A percentile compares a stretch with the other conserved stretches of the same genome.
Evolutionary conservation across 345 rosid genomes (phyloP).

Genomic region (Hevea brasiliensis): DNA sequence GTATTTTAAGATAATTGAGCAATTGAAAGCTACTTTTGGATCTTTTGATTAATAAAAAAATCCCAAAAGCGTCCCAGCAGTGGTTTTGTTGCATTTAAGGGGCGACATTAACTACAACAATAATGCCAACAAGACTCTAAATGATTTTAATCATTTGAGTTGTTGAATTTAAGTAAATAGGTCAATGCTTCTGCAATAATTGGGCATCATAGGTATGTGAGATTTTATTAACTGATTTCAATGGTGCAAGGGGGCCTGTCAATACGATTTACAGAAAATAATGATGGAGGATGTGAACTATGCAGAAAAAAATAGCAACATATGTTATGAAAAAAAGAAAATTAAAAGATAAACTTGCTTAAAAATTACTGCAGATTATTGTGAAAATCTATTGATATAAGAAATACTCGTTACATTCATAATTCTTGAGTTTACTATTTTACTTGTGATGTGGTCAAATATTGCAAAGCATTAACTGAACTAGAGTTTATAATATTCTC

Average conservation of each 20-base stretch:
- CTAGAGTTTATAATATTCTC: background rate
- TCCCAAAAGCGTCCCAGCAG: background rate
- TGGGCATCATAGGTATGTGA: background rate
- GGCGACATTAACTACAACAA: background rate
- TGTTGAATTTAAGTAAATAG: background rate
- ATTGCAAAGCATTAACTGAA: background rate
- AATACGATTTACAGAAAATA: background rate
- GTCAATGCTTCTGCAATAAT: background rate
- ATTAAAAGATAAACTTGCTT: background rate
- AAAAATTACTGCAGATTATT: background rate
- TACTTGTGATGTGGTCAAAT: background rate
- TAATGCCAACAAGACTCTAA: background rate
- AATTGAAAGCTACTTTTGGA: background rate
- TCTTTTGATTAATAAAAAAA: no score
- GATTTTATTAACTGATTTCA: no score
- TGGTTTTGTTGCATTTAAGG: background rate
- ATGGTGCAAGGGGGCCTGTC: background rate
- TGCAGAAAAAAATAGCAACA: background rate
- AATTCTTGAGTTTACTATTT: background rate
- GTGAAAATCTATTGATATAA: background rate
- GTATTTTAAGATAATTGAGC: background rate
- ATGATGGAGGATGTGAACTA: background rate
- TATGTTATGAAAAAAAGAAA: background rate
- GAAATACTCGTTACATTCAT: background rate
- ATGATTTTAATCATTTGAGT: background rate